A percentile compares a stretch with the other conserved stretches of the same genome.
Evolutionary conservation across 2,329 filamentous ascomycete genomes (phyloP).

Genomic region (Botryotinia calthae): DNA sequence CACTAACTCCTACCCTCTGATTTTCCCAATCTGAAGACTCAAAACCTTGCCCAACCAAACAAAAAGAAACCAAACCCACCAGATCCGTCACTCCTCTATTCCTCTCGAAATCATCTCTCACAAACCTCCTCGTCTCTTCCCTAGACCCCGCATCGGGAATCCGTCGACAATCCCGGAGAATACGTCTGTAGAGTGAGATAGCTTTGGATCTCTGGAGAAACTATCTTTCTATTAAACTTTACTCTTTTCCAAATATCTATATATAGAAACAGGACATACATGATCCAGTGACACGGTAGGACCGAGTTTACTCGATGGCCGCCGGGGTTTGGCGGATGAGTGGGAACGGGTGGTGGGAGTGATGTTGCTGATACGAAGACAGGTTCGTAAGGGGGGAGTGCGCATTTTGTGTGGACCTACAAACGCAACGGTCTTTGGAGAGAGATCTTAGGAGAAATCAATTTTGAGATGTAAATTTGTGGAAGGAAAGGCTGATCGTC

Average conservation of each 20-base stretch:
- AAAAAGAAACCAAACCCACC: constrained; percentile 42
- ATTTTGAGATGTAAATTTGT: background rate
- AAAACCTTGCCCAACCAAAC: background rate
- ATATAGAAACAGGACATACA: constrained; percentile 42
- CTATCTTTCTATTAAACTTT: constrained; percentile 31
- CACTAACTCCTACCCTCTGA: background rate
- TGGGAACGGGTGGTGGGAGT: constrained; percentile 17
- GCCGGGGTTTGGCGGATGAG: constrained; percentile 28
- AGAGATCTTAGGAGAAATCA: too few relatives aligned
- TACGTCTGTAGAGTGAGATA: constrained; percentile 56
- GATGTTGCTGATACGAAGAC: background rate
- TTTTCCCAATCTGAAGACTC: background rate
- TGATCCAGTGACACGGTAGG: constrained; percentile 56
- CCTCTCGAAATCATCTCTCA: constrained; percentile 60
- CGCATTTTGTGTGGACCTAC: background rate
- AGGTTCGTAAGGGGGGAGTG: background rate
- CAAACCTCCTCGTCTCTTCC: constrained; percentile 56
- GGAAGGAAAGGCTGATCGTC: background rate
- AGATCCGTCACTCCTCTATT: constrained; percentile 55
- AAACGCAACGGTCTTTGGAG: too few relatives aligned
- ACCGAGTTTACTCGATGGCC: constrained; percentile 40
- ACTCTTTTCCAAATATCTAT: background rate
- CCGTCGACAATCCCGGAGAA: constrained; percentile 53
- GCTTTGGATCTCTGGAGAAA: constrained; percentile 58
- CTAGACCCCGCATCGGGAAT: constrained; percentile 53